Base-by-base conservation (phyloP, 768 basidiomycete genomes). In the Tricholoma hemisulphureum region DNA sequence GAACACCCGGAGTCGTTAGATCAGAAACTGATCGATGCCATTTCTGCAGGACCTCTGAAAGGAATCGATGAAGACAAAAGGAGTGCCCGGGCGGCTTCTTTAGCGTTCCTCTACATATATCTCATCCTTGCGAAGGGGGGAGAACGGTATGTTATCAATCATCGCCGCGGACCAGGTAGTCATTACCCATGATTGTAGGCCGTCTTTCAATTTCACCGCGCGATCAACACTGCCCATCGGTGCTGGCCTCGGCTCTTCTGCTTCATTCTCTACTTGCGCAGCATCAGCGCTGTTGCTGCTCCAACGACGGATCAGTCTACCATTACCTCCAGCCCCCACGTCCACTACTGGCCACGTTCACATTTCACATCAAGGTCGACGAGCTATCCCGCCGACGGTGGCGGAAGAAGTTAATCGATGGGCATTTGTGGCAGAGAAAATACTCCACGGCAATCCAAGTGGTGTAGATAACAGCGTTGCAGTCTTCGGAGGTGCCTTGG, bases 401-500 rank as follows among this genome's bases (percentile, higher is more conserved):
- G 91, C 93, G 4, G 88, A 95, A 61, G 79, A 87, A 61, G 87
- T 95, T 63, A 98, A 99, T 72, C 79, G 81, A 48, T 98, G 94
- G 87, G 94, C 97, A 18, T 98, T 97, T 73, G 77, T 98, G 52
- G 83, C 89, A 10, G 97, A 99, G 76, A 98, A 98, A 73, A 89
- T 99, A 39, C 75, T 98, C 51, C 97, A 99, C 69, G 97, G 97
- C 0, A 98, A 91, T 66, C 97, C 97, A 2, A 96, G 93, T 65
- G 97, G 97, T 8, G 91, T 99, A 21, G 97, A 99, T 71, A 98
- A 99, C 71, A 91, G 95, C 18, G 93, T 98, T 32, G 83, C 91
- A 14, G 90, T 94, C 0, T 91, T 88, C 67, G 97, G 97, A 18
- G 96, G 96, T 49, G 97, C 94, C 24, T 78, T 98, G 62, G 85